Percentiles rank a stretch among this genome's conserved stretches.
Conservation (phyloP, 2,329 filamentous ascomycete species). For the Penicillium sumatraense region DNA sequence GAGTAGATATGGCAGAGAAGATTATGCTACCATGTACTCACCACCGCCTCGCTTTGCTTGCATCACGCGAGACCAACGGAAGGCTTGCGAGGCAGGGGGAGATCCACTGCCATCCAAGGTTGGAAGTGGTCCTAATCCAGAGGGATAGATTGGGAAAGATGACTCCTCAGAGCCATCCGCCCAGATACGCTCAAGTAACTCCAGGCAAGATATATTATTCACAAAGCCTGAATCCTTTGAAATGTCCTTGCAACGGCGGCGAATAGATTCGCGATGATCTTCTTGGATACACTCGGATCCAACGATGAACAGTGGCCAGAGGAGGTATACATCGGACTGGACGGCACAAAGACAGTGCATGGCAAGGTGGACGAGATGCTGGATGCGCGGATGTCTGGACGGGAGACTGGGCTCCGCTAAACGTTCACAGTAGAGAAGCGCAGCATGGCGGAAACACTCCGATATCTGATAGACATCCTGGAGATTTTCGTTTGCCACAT, state of each 20-base stretch:
- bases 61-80: constrained; percentile 45
- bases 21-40: constrained; percentile 46
- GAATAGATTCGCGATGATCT: constrained; percentile 76
- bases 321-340: constrained; percentile 81
- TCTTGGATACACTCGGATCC: constrained; percentile 87
- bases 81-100: constrained; percentile 29
- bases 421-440: constrained; percentile 86
- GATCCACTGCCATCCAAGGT: constrained; percentile 18
- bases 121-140: constrained; percentile 19
- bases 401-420: constrained; percentile 77
- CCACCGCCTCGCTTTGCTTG: constrained; percentile 41
- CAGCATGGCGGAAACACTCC: constrained; percentile 87
- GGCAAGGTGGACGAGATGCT: constrained; percentile 79
- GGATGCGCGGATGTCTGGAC: constrained; percentile 76
- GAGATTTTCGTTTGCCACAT: constrained; percentile 63
- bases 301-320: constrained; percentile 91
- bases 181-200: constrained; percentile 87
- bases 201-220: constrained; percentile 86
- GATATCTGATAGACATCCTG: constrained; percentile 80
- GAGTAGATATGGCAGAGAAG: not conserved
- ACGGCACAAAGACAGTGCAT: constrained; percentile 83
- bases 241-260: constrained; percentile 81
- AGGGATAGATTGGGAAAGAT: constrained; percentile 27
- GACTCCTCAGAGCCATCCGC: constrained; percentile 43
- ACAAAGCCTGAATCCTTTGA: constrained; percentile 88